Evolutionary conservation across 345 rosid species (phyloP).

Genomic region (Moringa oleifera): DNA sequence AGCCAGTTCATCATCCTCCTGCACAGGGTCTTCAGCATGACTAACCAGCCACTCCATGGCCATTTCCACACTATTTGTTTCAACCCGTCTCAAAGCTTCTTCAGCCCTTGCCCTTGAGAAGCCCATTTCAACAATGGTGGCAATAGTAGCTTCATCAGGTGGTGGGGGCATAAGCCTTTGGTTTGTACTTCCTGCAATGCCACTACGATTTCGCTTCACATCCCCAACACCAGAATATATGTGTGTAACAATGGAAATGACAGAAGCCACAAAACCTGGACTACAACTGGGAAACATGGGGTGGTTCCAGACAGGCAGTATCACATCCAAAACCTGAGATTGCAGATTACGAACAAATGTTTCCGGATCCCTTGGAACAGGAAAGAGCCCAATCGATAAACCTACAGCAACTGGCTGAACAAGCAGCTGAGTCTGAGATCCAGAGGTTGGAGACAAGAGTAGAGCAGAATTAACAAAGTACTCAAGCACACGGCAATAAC

Average conservation of each 20-base stretch:
- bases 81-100: conserved; percentile 85
- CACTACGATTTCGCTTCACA: conserved; percentile 63
- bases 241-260: conserved; percentile 70
- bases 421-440: conserved; percentile 84
- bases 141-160: conserved; percentile 80
- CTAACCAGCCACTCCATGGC: conserved; percentile 94
- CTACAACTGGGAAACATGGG: conserved; percentile 70
- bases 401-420: conserved; percentile 87
- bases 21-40: conserved; percentile 89
- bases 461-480: conserved; percentile 77
- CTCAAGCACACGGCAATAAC: conserved; percentile 72
- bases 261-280: conserved; percentile 69
- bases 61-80: conserved; percentile 94
- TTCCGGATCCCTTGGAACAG: conserved; percentile 92
- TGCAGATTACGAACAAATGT: conserved; percentile 80
- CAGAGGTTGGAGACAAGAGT: conserved; percentile 61
- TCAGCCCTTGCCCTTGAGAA: conserved; percentile 96
- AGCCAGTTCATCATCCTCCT: conserved; percentile 97
- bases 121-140: conserved; percentile 95
- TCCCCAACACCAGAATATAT: conserved; percentile 88
- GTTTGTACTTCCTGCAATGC: conserved; percentile 58
- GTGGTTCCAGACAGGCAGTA: conserved; percentile 87
- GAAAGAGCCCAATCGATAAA: conserved; percentile 83
- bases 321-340: conserved; percentile 84
- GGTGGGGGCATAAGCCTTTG: conserved; percentile 78